These are phyloP conservation scores for Fusarium cicatricum DNA, from an alignment of 2,329 filamentous ascomycete genomes.

Conservation along the genomic window DNA sequence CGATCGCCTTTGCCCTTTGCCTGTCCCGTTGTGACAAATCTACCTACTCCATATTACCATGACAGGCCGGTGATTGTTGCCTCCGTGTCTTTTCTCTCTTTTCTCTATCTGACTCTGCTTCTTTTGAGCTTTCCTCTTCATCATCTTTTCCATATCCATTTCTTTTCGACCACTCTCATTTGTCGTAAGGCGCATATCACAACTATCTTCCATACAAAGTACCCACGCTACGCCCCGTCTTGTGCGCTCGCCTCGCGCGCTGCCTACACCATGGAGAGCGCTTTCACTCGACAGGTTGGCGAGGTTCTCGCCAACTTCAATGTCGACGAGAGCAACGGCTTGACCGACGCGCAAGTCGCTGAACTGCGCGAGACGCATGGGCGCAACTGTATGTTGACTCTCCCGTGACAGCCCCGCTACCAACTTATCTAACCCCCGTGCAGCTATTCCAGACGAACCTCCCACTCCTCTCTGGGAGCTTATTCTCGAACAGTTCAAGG, in stretches of 20 bases:
- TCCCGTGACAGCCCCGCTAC: constrained; percentile 19
- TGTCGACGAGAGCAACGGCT: constrained; percentile 63
- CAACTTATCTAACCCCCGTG: constrained; percentile 18
- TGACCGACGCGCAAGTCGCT: constrained; percentile 66
- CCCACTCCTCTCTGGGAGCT: constrained; percentile 96
- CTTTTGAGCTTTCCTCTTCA: constrained; percentile 11
- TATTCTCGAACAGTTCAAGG: constrained; percentile 98
- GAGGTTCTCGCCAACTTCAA: constrained; percentile 67
- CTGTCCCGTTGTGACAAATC: constrained; percentile 43
- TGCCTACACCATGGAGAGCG: constrained; percentile 64
- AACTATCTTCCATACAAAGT: constrained; percentile 14
- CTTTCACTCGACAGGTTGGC: constrained; percentile 65
- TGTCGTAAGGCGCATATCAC: constrained; percentile 19
- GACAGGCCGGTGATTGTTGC: constrained; percentile 38
- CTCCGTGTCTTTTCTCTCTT: constrained; percentile 24
- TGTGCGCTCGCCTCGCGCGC: constrained; percentile 34
- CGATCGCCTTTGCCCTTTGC: constrained; percentile 40
- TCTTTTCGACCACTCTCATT: constrained; percentile 11
- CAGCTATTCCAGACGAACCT: constrained; percentile 81
- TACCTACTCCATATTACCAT: constrained; percentile 38
- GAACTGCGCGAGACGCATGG: constrained; percentile 66
- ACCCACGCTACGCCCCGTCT: constrained; percentile 14
- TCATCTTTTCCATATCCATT: constrained; percentile 6
- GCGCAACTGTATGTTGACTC: constrained; percentile 65
- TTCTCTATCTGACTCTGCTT: constrained; percentile 19